phyloP scores from a whole-genome alignment of 495 filamentous ascomycete species.

The Darksidea phi region DNA sequence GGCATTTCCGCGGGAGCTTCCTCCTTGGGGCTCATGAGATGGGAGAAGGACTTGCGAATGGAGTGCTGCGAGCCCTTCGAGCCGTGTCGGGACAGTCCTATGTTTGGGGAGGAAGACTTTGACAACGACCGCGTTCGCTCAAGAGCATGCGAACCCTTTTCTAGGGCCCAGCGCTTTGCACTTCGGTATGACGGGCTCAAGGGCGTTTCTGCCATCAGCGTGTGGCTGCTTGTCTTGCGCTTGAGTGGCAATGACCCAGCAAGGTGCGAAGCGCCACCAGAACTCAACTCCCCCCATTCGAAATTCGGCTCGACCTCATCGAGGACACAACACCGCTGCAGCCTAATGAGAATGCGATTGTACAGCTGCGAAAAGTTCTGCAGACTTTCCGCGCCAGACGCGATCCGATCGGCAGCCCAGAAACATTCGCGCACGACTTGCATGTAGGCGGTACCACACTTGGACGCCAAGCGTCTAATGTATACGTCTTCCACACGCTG shows the following conservation, averaged over 20 bases:
- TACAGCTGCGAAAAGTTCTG: slow-evolving; percentile 35
- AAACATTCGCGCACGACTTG: slow-evolving; percentile 78
- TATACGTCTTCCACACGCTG: slow-evolving; percentile 61
- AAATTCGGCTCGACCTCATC: slow-evolving; percentile 39
- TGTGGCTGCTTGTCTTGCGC: slow-evolving; percentile 38
- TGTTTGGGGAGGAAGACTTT: slow-evolving; percentile 23
- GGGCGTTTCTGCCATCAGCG: slow-evolving; percentile 17
- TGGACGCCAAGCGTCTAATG: slow-evolving; percentile 54
- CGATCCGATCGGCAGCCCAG: slow-evolving; percentile 62
- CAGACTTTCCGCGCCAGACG: slow-evolving; percentile 21
- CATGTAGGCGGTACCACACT: slow-evolving; percentile 61
- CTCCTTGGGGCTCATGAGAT: slow-evolving; percentile 25
- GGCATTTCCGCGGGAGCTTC: slow-evolving; percentile 15
- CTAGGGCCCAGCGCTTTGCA: slow-evolving; percentile 27
- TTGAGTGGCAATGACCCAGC: slow-evolving; percentile 18
- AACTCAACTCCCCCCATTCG: slow-evolving; percentile 19
- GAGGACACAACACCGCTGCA: slow-evolving; percentile 42
- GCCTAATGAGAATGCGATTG: slow-evolving; percentile 33
- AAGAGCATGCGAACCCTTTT: slow-evolving; percentile 30
- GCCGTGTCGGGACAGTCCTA: slow-evolving; percentile 20
- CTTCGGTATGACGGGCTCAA: slow-evolving; percentile 27
- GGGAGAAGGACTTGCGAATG: slow-evolving; percentile 26
- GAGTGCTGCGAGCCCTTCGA: slow-evolving; percentile 29
- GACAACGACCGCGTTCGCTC: slow-evolving; percentile 25
- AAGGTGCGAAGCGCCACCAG: slow-evolving; percentile 5